Evolutionary conservation across 2,329 filamentous ascomycete species (phyloP), one percentile per base, ranked within the genome.

Genomic region (Coleophoma eucalyptorum): DNA sequence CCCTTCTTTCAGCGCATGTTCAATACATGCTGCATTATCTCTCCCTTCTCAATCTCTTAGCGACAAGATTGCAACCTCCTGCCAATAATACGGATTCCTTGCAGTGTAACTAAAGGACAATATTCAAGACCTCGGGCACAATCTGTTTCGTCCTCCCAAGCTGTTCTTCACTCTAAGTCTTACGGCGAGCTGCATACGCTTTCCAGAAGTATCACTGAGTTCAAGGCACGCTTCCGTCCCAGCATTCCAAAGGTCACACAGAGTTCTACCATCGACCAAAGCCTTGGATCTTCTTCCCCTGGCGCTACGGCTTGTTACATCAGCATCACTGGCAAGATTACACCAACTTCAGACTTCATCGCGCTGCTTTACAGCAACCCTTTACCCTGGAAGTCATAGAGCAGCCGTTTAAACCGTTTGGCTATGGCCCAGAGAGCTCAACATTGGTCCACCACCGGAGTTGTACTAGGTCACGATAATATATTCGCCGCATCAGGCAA

Each of bases 181-280:
- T 20, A 44, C 31, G 42, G 42, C 42, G 42, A 44, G 18, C 42
- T 44, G 42, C 42, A 32, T 43, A 26, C 41, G 3, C 42, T 44
- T 31, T 8, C 42, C 42, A 12, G 10, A 32, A 44, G 20, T 26
- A 16, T 12, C 20, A 13, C 11, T 12, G 15, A 15, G 15, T 31
- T 21, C 15, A 32, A 33, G 12, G 42, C 21, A 44, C 12, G 20
- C 20, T n/a, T 15, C 42, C 42, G 42, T 44, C 42, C 42, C 42
- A 44, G 42, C 21, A 44, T 44, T 44, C 42, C 42, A 31, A n/a
- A 44, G 26, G 19, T 16, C 20, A 26, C 42, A 44, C 42, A 44
- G 31, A 32, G 12, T 31, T 44, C 16, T 21, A 31, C 42, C 42
- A 44, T 44, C 21, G 26, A 44, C 42, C 42, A 44, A n/a, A 33